phyloP scores from a whole-genome alignment of 2,329 filamentous ascomycete genomes.

The Geosmithia flava region DNA sequence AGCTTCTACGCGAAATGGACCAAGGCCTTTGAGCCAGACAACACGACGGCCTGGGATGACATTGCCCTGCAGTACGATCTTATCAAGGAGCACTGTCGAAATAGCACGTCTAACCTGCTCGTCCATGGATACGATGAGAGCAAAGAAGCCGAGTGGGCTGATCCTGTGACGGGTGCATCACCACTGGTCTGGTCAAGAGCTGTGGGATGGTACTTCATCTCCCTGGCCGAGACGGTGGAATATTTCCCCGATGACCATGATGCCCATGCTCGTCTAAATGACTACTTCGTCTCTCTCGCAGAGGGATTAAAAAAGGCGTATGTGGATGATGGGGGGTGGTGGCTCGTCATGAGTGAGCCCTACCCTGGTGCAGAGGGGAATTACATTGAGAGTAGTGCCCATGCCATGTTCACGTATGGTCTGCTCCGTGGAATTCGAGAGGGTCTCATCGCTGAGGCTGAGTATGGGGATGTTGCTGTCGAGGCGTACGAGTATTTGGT shows the following conservation, averaged over 20 bases:
- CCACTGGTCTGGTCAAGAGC: slow-evolving; percentile 41
- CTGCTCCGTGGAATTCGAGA: slow-evolving; percentile 28
- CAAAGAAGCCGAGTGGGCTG: slow-evolving; percentile 36
- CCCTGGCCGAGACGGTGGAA: slow-evolving; percentile 35
- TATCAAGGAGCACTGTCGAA: slow-evolving; percentile 27
- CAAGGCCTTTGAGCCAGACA: slow-evolving; percentile 19
- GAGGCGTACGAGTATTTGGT: slow-evolving; percentile 21
- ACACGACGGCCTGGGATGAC: slow-evolving; percentile 29
- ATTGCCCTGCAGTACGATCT: slow-evolving; percentile 31
- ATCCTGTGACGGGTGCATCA: slow-evolving; percentile 32
- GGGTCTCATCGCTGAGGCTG: slow-evolving; percentile 11
- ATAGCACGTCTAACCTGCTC: slow-evolving; percentile 26
- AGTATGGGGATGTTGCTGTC: slow-evolving; percentile 9
- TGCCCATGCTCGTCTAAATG: slow-evolving; percentile 19
- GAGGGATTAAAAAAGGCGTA: slow-evolving; percentile 26
- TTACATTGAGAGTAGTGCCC: slow-evolving; percentile 47
- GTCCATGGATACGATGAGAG: slow-evolving; percentile 42
- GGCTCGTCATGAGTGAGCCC: slow-evolving; percentile 39
- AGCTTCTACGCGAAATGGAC: slow-evolving; percentile 29
- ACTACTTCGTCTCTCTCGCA: slow-evolving; percentile 26
- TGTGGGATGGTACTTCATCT: slow-evolving; percentile 41
- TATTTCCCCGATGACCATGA: slow-evolving; percentile 24
- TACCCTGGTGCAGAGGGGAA: slow-evolving; percentile 36
- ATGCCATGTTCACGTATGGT: slow-evolving; percentile 44
- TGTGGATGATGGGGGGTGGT: slow-evolving; percentile 38